Evolutionary conservation across 1,284 basidiomycete genomes (phyloP), one percentile per base, ranked within the genome.

Genomic region (Cerioporus squamosus): DNA sequence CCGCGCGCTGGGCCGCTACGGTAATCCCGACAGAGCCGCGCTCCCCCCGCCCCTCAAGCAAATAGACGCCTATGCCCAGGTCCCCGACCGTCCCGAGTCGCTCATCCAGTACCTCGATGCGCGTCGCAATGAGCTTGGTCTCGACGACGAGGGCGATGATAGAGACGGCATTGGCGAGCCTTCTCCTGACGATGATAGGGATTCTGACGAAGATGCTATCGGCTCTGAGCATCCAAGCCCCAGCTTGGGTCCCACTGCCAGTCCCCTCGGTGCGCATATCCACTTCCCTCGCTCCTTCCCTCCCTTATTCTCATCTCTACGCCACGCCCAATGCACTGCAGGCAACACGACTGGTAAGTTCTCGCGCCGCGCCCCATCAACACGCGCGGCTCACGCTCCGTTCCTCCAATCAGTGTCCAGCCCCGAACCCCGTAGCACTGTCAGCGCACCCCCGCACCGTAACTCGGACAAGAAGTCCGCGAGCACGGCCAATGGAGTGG

Each of bases 171-270:
- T 59, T 46, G 62, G 62, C 46, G 62, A 64, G 49, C 62, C 56
- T 40, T 60, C 62, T 23, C 53, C 55, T 23, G 62, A 64, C 55
- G 59, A 55, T 49, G 62, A 43, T 29, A 56, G 59, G 42, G 62
- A 64, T 55, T 64, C 62, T 44, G 62, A 64, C 51, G 62, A 64
- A 48, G 62, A 64, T 46, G 62, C 62, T 33, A 64, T 64, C 57
- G 62, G 62, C 49, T 64, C 62, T 53, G 62, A 64, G 49, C 62
- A 64, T 31, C 62, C 62, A 43, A 64, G 59, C 54, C 62, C 62
- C 36, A 63, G 62, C 59, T 49, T 63, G 26, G 59, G 62, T 42
- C 62, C 62, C 38, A 47, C 61, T 20, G 54, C 52, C 48, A 64
- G 59, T 53, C 59, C 57, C 40, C 51, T 55, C 49, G 62, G 54